Percentiles rank a stretch among this genome's conserved stretches.
These are phyloP conservation scores for Trichoderma lentiforme DNA, from an alignment of 2,329 filamentous ascomycete species.

Conservation along the genomic window DNA sequence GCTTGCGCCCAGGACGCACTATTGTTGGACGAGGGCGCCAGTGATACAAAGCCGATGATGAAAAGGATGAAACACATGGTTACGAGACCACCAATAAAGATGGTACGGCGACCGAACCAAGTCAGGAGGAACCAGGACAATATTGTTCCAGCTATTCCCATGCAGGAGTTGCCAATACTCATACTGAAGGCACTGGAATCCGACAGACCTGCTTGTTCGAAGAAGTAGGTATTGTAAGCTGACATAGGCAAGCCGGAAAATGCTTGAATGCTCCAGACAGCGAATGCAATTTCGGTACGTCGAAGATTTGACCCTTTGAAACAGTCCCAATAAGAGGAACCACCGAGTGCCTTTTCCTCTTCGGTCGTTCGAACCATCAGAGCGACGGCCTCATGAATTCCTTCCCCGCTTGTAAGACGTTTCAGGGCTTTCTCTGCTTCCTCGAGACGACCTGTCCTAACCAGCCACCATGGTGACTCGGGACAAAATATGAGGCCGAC, in stretches of 20 bases:
- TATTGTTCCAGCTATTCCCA: not conserved
- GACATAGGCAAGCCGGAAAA: not conserved
- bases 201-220: not conserved
- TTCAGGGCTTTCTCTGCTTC: not conserved
- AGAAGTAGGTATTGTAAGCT: not conserved
- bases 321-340: constrained; percentile 32
- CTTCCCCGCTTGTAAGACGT: not conserved
- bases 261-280: not conserved
- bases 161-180: not conserved
- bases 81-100: not conserved
- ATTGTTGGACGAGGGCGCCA: not conserved
- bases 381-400: not conserved
- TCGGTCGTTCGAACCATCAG: not conserved
- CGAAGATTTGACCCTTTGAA: constrained; percentile 44
- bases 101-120: not conserved
- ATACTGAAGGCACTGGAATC: not conserved
- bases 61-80: not conserved
- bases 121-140: not conserved
- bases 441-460: not conserved
- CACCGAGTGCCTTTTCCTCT: not conserved
- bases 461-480: not conserved
- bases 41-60: not conserved
- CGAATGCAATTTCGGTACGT: constrained; percentile 35
- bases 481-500: not conserved
- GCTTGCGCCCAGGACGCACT: not conserved